Conservation (phyloP, 345 rosid species). For the Stellera chamaejasme region DNA sequence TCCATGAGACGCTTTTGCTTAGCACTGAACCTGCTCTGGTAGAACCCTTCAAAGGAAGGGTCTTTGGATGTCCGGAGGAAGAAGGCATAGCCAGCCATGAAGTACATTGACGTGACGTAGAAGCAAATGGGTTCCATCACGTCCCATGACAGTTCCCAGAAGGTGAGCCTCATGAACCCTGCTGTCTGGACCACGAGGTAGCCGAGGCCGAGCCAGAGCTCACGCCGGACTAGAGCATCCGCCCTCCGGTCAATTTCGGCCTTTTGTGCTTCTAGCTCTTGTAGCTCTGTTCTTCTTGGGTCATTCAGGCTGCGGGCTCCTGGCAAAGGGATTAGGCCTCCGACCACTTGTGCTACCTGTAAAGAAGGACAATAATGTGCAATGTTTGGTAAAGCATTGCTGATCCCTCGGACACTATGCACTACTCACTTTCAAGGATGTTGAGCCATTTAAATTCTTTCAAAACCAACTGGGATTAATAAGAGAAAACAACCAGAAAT, state of each 20-base stretch:
- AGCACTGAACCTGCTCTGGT: slow-evolving; percentile 53
- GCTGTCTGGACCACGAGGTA: slow-evolving; percentile 68
- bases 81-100: slow-evolving; percentile 68
- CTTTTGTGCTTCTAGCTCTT: slow-evolving; percentile 49
- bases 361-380: slow-evolving; percentile 16
- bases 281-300: slow-evolving; percentile 56
- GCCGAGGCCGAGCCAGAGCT: slow-evolving; percentile 70
- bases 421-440: not conserved
- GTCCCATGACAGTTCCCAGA: slow-evolving; percentile 99
- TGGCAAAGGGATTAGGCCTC: slow-evolving; percentile 56
- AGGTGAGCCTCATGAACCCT: slow-evolving; percentile 90
- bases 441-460: not conserved
- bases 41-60: slow-evolving; percentile 87
- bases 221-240: slow-evolving; percentile 42
- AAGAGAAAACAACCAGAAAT: too few relatives aligned
- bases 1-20: slow-evolving; percentile 57
- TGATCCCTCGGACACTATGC: not conserved
- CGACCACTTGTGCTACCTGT: slow-evolving; percentile 71
- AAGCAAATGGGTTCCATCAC: slow-evolving; percentile 99
- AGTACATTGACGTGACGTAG: slow-evolving; percentile 60
- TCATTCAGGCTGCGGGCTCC: slow-evolving; percentile 27
- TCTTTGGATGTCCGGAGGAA: slow-evolving; percentile 80
- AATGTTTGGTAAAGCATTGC: slow-evolving; percentile 26
- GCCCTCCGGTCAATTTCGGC: slow-evolving; percentile 48
- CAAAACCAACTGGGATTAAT: too few relatives aligned